Conservation (phyloP, 768 basidiomycete species). For the Auriscalpium orientale region DNA sequence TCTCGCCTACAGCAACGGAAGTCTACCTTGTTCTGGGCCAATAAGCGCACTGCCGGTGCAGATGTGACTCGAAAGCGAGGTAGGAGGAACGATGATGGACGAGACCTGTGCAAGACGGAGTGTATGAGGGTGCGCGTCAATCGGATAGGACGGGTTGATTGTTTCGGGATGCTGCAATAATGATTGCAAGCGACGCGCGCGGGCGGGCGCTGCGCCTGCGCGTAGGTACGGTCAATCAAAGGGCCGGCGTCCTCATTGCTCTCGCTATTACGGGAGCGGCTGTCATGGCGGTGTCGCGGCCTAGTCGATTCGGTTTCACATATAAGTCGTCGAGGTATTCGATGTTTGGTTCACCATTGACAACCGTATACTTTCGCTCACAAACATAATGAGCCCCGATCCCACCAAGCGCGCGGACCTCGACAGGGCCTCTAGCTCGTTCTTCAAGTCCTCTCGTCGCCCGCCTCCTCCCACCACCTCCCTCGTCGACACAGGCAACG, state of each 20-base stretch:
- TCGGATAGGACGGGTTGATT: too few species aligned
- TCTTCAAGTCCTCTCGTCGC: not conserved
- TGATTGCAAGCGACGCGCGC: too few species aligned
- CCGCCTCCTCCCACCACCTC: not conserved
- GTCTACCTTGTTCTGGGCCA: too few species aligned
- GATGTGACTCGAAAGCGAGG: too few species aligned
- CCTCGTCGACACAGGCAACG: conserved; percentile 4
- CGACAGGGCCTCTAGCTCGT: not conserved
- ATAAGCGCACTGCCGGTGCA: too few species aligned
- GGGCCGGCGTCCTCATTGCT: not conserved
- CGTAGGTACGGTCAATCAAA: not conserved
- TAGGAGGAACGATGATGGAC: too few species aligned
- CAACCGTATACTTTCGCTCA: not conserved
- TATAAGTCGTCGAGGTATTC: not conserved
- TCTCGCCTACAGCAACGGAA: too few species aligned
- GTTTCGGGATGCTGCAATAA: too few species aligned
- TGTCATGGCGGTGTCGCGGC: too few species aligned
- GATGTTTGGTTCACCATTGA: not conserved
- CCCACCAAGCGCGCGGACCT: not conserved
- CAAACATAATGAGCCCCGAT: not conserved
- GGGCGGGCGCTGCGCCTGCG: too few species aligned
- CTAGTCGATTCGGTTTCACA: not conserved
- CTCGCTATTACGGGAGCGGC: not conserved
- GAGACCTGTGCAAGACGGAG: too few species aligned
- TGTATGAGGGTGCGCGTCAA: too few species aligned